phyloP scores from a whole-genome alignment of 2,329 filamentous ascomycete species.

The Colletotrichum noveboracense region DNA sequence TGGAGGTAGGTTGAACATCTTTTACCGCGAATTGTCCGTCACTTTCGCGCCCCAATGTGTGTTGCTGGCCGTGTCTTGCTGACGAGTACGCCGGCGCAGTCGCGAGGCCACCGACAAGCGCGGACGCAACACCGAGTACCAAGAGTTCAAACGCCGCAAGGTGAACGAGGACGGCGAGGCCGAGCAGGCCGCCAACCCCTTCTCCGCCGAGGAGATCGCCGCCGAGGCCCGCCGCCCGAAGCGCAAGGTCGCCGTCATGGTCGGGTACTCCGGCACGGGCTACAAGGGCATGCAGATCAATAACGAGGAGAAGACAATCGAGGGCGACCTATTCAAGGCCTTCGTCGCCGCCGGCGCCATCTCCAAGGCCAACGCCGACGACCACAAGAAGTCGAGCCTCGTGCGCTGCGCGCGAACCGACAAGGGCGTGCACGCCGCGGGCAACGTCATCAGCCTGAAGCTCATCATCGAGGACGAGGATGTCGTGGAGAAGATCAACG shows the following conservation, averaged over 20 bases:
- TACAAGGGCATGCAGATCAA: slow-evolving; percentile 98
- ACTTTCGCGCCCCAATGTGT: neutral
- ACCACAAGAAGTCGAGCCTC: slow-evolving; percentile 94
- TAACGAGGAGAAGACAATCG: slow-evolving; percentile 85
- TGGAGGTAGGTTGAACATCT: slow-evolving; percentile 5
- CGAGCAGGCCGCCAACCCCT: slow-evolving; percentile 45
- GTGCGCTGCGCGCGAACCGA: slow-evolving; percentile 95
- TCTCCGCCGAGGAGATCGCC: slow-evolving; percentile 81
- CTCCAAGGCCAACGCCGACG: slow-evolving; percentile 94
- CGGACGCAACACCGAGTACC: slow-evolving; percentile 43
- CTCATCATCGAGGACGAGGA: slow-evolving; percentile 92
- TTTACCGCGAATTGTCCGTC: neutral
- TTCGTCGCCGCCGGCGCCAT: slow-evolving; percentile 92
- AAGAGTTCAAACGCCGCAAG: slow-evolving; percentile 48
- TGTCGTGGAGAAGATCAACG: slow-evolving; percentile 90
- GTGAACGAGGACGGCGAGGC: slow-evolving; percentile 36
- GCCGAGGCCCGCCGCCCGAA: slow-evolving; percentile 88
- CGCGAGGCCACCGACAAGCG: slow-evolving; percentile 43
- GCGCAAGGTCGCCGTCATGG: slow-evolving; percentile 93
- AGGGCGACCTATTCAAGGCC: slow-evolving; percentile 91
- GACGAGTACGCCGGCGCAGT: slow-evolving; percentile 35
- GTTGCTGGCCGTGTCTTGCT: neutral
- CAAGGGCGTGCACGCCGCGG: slow-evolving; percentile 95
- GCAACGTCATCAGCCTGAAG: slow-evolving; percentile 94
- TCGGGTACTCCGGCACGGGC: slow-evolving; percentile 94